phyloP scores from a whole-genome alignment of 2,329 filamentous ascomycete genomes.

The Fusarium duplospermum region DNA sequence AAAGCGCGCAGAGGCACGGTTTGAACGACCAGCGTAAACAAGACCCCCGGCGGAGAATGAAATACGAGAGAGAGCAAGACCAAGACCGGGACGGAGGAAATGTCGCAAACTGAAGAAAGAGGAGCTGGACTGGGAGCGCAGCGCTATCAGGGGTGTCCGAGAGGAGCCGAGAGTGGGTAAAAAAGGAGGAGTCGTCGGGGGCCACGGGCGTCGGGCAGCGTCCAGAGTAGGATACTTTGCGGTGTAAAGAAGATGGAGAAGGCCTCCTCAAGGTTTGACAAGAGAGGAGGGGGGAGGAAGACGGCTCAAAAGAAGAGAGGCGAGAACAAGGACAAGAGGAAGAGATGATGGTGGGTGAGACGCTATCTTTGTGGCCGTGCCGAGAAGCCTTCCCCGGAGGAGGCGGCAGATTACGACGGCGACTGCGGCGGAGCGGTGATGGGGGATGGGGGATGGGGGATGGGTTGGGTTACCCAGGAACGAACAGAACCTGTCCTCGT shows the following conservation, averaged over 20 bases:
- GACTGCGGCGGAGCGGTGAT: constrained; percentile 45
- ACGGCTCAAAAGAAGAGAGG: neutral
- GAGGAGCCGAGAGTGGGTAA: constrained; percentile 36
- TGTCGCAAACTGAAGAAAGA: constrained; percentile 29
- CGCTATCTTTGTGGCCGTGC: constrained; percentile 31
- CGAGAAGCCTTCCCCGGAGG: constrained; percentile 23
- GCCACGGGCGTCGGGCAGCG: neutral
- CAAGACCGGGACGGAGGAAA: constrained; percentile 20
- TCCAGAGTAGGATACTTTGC: neutral
- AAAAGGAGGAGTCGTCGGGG: constrained; percentile 24
- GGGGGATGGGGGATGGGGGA: neutral
- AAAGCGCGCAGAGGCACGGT: neutral
- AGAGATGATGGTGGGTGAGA: constrained; percentile 4
- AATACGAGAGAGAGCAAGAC: constrained; percentile 8
- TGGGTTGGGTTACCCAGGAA: neutral
- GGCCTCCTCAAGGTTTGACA: constrained; percentile 2
- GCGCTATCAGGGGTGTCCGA: constrained; percentile 32
- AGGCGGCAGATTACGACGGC: constrained; percentile 46
- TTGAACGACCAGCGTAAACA: constrained; percentile 37
- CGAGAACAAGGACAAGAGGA: constrained; percentile 7
- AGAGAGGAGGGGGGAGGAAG: neutral
- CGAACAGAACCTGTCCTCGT: neutral
- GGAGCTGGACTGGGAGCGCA: neutral
- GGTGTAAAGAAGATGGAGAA: constrained; percentile 7
- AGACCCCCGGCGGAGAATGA: constrained; percentile 1